phyloP scores from a whole-genome alignment of 108 stramenopile species.

The Pseudonitzschia multistriata region DNA sequence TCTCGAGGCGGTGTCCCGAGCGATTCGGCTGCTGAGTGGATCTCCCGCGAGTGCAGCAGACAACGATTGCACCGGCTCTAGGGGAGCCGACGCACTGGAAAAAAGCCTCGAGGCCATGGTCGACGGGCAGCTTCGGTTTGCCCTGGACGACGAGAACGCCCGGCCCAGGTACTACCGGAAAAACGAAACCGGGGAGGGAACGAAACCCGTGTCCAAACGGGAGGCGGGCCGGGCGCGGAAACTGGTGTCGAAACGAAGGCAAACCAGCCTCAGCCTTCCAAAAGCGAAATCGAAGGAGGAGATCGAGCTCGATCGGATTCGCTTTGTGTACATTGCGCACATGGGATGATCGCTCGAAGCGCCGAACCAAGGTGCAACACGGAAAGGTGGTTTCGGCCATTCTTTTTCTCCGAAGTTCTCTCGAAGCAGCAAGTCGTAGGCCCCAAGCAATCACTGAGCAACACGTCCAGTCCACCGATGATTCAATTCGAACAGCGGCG shows the following conservation, averaged over 20 bases:
- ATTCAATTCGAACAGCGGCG: no score
- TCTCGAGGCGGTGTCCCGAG: background rate
- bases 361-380: no score
- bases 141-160: background rate
- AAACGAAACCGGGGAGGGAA: background rate
- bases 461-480: no score
- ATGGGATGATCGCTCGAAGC: slow-evolving; percentile 9
- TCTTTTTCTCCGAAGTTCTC: no score
- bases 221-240: background rate
- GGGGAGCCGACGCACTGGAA: background rate
- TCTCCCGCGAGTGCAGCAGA: background rate
- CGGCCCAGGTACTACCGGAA: background rate
- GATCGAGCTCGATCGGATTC: slow-evolving; percentile 1
- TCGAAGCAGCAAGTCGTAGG: no score
- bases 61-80: background rate
- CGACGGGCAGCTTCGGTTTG: slow-evolving; percentile 1
- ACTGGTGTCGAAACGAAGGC: background rate
- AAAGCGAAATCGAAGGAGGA: background rate
- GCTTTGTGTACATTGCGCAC: slow-evolving; percentile 10
- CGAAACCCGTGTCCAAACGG: background rate
- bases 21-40: background rate
- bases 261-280: background rate
- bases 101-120: background rate
- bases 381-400: no score
- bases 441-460: no score